These are phyloP conservation scores for Aureobasidium subglaciale DNA, from an alignment of 2,329 filamentous ascomycete species.

Conservation along the genomic window DNA sequence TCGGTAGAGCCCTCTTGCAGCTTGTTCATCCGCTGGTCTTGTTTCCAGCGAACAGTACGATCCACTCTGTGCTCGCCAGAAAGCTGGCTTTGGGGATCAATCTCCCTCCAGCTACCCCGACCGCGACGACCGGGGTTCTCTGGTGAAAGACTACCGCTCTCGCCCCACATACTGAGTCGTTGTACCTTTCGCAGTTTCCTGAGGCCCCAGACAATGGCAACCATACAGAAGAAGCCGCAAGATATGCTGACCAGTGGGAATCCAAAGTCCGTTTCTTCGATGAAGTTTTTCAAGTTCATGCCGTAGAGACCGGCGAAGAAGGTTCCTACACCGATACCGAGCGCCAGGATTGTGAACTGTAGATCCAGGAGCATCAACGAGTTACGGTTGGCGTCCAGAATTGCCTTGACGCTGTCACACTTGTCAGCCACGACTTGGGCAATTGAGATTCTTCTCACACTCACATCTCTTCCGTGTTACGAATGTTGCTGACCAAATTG, in stretches of 20 bases:
- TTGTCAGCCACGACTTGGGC: background rate
- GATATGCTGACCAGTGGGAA: conserved; percentile 68
- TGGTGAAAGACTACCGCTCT: conserved; percentile 34
- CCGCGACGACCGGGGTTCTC: conserved; percentile 21
- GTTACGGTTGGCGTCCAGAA: conserved; percentile 96
- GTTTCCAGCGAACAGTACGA: conserved; percentile 22
- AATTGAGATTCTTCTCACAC: conserved; percentile 27
- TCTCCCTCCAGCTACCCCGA: conserved; percentile 25
- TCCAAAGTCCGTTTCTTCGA: conserved; percentile 85
- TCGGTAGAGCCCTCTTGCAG: conserved; percentile 13
- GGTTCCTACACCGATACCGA: conserved; percentile 89
- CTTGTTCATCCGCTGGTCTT: conserved; percentile 19
- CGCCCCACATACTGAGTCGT: conserved; percentile 78
- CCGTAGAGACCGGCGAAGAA: conserved; percentile 98
- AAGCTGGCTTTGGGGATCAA: conserved; percentile 19
- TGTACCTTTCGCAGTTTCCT: conserved; percentile 78
- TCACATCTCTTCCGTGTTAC: conserved; percentile 97
- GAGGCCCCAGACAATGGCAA: conserved; percentile 79
- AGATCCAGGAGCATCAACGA: conserved; percentile 95
- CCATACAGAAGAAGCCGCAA: conserved; percentile 64
- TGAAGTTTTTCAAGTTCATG: conserved; percentile 98
- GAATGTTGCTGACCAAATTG: conserved; percentile 87
- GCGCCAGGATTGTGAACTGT: conserved; percentile 90
- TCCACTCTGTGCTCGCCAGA: conserved; percentile 21
- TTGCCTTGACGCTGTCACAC: conserved; percentile 76